Base-by-base conservation (phyloP, 1,139 yeast genomes). In the Sugiyamaella neomexicana region DNA sequence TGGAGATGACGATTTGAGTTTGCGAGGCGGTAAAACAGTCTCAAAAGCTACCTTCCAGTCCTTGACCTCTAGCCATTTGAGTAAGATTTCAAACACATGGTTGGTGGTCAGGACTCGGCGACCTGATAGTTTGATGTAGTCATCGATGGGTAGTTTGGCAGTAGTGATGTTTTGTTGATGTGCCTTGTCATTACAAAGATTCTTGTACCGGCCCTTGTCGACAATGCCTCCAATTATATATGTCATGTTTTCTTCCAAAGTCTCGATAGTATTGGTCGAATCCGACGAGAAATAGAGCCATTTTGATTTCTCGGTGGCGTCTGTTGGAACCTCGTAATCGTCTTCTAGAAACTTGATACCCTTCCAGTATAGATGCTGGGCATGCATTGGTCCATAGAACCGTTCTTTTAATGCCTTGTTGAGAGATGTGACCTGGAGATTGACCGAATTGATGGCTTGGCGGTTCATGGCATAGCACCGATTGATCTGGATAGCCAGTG, bases 161-260 rank as follows among this genome's bases (percentile, higher is more conserved):
- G 95, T 89, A 45, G 75, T 71, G 20, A 93, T 76, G 0, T 90
- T 90, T 62, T 88, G 74, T 58, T 77, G 73, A 61, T 82, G 78
- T 0, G 99, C 99, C 69, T 91, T 93, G 61, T 86, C 79, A 55
- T 82, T 78, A 70, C 99, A 93, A 50, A 93, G 72, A 59, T 78
- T 77, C 71, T 91, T 91, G 74, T 93, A 87, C 62, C 98, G 80
- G 60, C 95, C 95, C 70, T 91, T 93, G 70, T 93, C 99, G 7
- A 93, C 98, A 53, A 93, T 91, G 0, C 99, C 99, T 8, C 99
- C 99, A 52, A 93, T 83, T 46, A 91, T 81, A 64, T 93, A 93
- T 0, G 95, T 86, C 68, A 79, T 78, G 4, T 83, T 85, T 3
- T 83, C 81, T 58, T 85, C 83, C 50, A 93, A 73, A 9, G 72